Evolutionary conservation across 2,329 filamentous ascomycete species (phyloP).

Genomic region (Plenodomus biglobosus): DNA sequence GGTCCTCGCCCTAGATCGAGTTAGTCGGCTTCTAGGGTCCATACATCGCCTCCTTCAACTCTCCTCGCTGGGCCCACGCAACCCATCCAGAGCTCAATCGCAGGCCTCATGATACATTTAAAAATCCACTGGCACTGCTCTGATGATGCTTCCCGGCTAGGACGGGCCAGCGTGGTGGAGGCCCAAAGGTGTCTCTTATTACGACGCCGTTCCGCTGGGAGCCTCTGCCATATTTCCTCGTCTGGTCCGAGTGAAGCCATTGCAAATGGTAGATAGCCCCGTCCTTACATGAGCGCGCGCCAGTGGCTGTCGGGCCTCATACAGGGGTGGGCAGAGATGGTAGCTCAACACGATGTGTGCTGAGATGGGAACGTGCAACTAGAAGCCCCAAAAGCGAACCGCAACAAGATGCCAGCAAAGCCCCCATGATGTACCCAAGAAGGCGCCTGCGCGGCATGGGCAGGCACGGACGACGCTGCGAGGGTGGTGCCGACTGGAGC

Average conservation of each 20-base stretch:
- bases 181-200: not conserved
- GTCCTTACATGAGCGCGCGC: constrained; percentile 5
- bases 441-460: constrained; percentile 12
- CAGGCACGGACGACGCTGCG: constrained; percentile 9
- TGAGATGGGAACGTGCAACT: constrained; percentile 13
- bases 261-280: constrained; percentile 10
- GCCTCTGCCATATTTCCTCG: not conserved
- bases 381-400: constrained; percentile 3
- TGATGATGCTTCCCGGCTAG: not conserved
- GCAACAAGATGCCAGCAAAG: constrained; percentile 3
- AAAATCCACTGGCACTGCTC: not conserved
- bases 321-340: constrained; percentile 13
- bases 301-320: constrained; percentile 5
- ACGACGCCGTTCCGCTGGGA: not conserved
- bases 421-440: constrained; percentile 3
- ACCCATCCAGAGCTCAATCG: constrained; percentile 4
- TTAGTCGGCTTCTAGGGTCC: constrained; percentile 15
- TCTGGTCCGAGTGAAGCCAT: constrained; percentile 5
- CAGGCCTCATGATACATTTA: not conserved
- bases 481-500: constrained; percentile 11
- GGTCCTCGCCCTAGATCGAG: constrained; percentile 13
- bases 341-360: constrained; percentile 3
- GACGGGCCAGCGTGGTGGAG: not conserved
- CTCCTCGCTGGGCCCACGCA: constrained; percentile 19
- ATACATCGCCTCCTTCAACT: constrained; percentile 30